Evolutionary conservation across 2,329 filamentous ascomycete genomes (phyloP), one percentile per base, ranked within the genome.

Genomic region (Aspergillus sergii): DNA sequence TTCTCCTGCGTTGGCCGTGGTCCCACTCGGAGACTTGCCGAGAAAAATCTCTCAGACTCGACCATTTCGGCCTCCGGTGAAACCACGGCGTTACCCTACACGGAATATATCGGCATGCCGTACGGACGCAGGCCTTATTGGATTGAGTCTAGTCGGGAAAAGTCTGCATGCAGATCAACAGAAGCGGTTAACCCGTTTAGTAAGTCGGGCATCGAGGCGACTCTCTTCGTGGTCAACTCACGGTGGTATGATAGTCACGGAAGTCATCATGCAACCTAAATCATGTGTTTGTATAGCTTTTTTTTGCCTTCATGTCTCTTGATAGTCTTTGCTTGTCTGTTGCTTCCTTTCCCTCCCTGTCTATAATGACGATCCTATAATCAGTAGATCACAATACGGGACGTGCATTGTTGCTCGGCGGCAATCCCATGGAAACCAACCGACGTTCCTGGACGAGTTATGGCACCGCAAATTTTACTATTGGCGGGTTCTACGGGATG

Each of bases 11-110:
- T 36, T 14, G 14, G 10, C 14, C 23, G 36, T n/a, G 55, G 39
- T 57, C 53, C 56, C 21, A 43, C 32, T 57, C 62, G 62, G 62
- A 61, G 54, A 41, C 61, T 61, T 50, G 45, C 62, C 62, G 62
- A 43, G 28, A 11, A 57, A 34, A 41, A 26, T 50, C 48, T 21
- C 30, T 36, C 58, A 39, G 34, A 26, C 26, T 55, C 46, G 58
- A 60, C 59, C 34, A 41, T 51, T 64, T 61, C 59, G 59, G 62
- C 26, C 43, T 58, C 58, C 62, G 62, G 62, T 64, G 62, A 64
- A 56, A 30, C 54, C 43, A 56, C 59, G 54, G 58, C 23, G 21
- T 36, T 55, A 55, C n/a, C 32, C 32, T 55, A 55, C 51, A 21
- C n/a, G n/a, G 54, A 23, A n/a, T 30, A 41, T 16, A 56, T 62